Conservation (phyloP, 495 filamentous ascomycete species). For the Penicillium diatomitis region DNA sequence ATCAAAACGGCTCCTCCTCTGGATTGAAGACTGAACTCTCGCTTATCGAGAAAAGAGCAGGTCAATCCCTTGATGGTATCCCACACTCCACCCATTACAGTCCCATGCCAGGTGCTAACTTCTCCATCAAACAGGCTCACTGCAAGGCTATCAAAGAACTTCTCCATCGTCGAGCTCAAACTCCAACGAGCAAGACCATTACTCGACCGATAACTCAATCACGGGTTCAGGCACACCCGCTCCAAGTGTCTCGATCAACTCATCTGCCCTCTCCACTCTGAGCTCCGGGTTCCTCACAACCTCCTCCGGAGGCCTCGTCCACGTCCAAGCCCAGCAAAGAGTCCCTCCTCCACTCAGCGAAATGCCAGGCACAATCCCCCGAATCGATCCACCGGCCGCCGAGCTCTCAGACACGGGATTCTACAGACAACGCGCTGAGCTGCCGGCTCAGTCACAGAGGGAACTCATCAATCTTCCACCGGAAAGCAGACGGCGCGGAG, state of each 20-base stretch:
- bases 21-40: too few relatives aligned
- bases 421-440: constrained; percentile 21
- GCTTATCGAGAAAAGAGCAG: too few relatives aligned
- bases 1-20: background rate
- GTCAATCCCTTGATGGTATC: too few relatives aligned
- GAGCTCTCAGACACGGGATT: constrained; percentile 29
- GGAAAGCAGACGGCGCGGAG: constrained; percentile 6
- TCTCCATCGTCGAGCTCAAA: background rate
- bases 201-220: background rate
- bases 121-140: background rate
- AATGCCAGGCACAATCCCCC: constrained; percentile 4
- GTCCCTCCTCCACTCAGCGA: background rate
- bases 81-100: too few relatives aligned
- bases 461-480: constrained; percentile 29
- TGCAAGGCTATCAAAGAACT: background rate
- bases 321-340: background rate
- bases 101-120: background rate
- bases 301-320: background rate
- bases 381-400: constrained; percentile 2
- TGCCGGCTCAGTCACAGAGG: constrained; percentile 15
- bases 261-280: background rate
- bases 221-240: background rate
- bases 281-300: background rate
- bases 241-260: background rate
- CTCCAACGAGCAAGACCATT: background rate